Base-by-base conservation (phyloP, 305 asterid genomes). In the Rubia balearica region DNA sequence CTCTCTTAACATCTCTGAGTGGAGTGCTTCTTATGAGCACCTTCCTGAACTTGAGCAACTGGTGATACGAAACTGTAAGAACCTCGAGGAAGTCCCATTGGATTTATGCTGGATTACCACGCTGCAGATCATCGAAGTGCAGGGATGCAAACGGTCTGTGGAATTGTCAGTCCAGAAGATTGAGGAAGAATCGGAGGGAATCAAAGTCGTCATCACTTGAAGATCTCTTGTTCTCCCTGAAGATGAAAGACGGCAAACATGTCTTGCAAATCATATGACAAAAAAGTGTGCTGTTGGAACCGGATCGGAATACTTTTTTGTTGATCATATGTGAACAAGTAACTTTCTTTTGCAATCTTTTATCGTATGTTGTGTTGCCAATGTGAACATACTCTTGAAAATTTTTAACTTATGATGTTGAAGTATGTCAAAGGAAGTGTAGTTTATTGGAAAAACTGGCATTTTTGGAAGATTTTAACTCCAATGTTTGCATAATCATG, bases 181-280 rank as follows among this genome's bases (percentile, higher is more conserved):
- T n/a, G 48, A 36, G 24, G 30, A 63, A 17, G 68, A 63, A 63
- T 16, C 49, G 38, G 68, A 38, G 7, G 68, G 30, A 38, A 63
- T 63, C 68, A 63, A 63, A 63, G 68, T 63, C 6, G 21, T 63
- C 6, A 63, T 63, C 49, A 63, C 22, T 38, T 63, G 49, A 63
- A 13, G 16, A 38, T 38, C 41, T 49, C n/a, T 12, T 49, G 6
- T 49, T 10, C 17, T 14, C 56, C 56, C 19, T 49, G 56, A 13
- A 17, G 56, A 49, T 87, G 41, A 38, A 38, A 38, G 41, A 5
- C 41, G 41, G 1, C 38, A 33, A 33, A 33, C 38, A 33, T 33
- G 38, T 33, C 41, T 0, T 38, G 41, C 41, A 38, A 38, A 38
- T 38, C 41, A 38, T 33, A 33, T 38, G 41, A 38, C 41, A 0